Percentiles rank a stretch among this genome's conserved stretches.
Conservation (phyloP, 768 basidiomycete genomes). For the Ramaria rubella region DNA sequence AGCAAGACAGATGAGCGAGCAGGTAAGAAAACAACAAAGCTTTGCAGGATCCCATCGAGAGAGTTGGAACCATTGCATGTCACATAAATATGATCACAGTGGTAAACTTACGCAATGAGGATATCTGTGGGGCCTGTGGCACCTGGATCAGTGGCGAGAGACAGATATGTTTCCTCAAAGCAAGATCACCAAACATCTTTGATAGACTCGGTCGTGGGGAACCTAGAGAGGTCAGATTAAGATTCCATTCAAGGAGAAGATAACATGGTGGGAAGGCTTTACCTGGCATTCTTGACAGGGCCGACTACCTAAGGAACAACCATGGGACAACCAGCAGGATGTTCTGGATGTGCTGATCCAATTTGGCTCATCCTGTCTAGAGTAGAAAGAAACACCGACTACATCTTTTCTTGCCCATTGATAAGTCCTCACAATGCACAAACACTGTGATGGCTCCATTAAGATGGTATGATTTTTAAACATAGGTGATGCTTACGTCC, state of each 20-base stretch:
- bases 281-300: slow-evolving; percentile 2
- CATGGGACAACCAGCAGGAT: slow-evolving; percentile 3
- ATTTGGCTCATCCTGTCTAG: background rate
- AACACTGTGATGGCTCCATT: background rate
- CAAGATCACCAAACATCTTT: slow-evolving; percentile 23
- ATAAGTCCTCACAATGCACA: slow-evolving; percentile 9
- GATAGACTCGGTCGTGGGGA: slow-evolving; percentile 19
- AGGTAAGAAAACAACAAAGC: too few relatives aligned
- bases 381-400: background rate
- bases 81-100: background rate
- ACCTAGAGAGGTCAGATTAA: slow-evolving; percentile 7
- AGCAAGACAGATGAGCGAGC: too few relatives aligned
- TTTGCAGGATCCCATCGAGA: too few relatives aligned
- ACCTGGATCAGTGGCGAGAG: slow-evolving; percentile 27
- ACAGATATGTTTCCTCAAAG: slow-evolving; percentile 34
- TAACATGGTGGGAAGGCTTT: background rate
- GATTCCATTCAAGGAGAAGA: background rate
- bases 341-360: background rate
- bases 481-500: background rate
- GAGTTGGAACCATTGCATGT: too few relatives aligned
- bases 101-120: background rate
- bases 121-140: slow-evolving; percentile 10
- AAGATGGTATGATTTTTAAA: background rate
- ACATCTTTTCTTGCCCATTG: slow-evolving; percentile 7
- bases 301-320: slow-evolving; percentile 13